Evolutionary conservation across 2,329 filamentous ascomycete genomes (phyloP), one percentile per base, ranked within the genome.

Genomic region (Alternaria postmessia): DNA sequence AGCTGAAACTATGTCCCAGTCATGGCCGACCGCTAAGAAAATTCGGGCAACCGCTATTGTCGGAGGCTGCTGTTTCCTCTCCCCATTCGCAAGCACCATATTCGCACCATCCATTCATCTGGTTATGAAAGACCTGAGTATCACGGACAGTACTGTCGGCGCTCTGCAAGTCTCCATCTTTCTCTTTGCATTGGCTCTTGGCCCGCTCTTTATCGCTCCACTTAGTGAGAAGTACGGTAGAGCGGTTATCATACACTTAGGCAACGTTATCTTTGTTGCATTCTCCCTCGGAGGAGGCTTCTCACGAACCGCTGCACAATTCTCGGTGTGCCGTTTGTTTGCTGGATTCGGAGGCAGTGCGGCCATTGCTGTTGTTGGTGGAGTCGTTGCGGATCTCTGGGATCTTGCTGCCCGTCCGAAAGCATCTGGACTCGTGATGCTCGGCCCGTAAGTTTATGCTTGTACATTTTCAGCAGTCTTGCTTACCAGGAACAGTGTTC

Each of bases 321-420:
- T 47, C 43, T 47, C 43, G 0, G 43, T 4, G 0, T 47, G 43
- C 26, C 26, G 43, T 8, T 32, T 47, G n/a, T 47, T 47, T 1
- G 43, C 43, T 47, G 43, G 43, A 18, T 18, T 47, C 5, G 43
- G 43, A 6, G 43, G 26, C 4, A 30, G 26, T 47, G 43, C 43
- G 1, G 59, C 65, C 14, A 49, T 75, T 20, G 62, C 71, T 6
- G 57, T 74, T 20, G 66, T 72, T 16, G 73, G 70, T 14, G 65
- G 73, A 7, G 46, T 64, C 5, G 47, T 74, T 7, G 80, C 82
- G 51, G 87, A 89, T 69, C 80, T 86, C 24, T 89, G 53, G 54
- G 20, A 57, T 43, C 49, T 64, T 1, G 52, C 43, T 34, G 48
- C 48, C 16, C 41, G 62, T n/a, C 59, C 59, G 14, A 64, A 64